These are phyloP conservation scores for Cyclotella atomus DNA, from an alignment of 108 stramenopile genomes.

Conservation along the genomic window DNA sequence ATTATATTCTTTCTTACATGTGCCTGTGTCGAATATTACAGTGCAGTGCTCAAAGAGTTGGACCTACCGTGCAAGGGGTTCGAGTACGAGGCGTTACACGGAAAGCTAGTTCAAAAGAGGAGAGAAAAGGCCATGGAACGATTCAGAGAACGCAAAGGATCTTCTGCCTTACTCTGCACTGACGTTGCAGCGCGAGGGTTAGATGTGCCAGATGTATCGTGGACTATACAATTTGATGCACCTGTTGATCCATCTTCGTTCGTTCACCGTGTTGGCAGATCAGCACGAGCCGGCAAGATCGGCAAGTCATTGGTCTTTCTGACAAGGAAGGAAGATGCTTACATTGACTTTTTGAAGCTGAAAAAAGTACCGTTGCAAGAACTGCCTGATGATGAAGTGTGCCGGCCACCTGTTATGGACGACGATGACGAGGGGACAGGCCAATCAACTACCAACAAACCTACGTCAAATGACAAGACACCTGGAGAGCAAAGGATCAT, in stretches of 20 bases:
- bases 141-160: slow-evolving; percentile 57
- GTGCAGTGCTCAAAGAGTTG: slow-evolving; percentile 62
- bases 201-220: slow-evolving; percentile 94
- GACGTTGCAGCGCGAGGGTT: slow-evolving; percentile 98
- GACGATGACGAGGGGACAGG: slow-evolving; percentile 24
- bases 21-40: slow-evolving; percentile 96
- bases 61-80: slow-evolving; percentile 46
- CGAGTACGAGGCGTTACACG: slow-evolving; percentile 87
- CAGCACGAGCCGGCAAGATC: slow-evolving; percentile 91
- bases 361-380: slow-evolving; percentile 82
- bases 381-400: slow-evolving; percentile 60
- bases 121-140: slow-evolving; percentile 90
- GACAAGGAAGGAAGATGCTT: slow-evolving; percentile 91
- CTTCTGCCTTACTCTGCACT: slow-evolving; percentile 89
- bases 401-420: slow-evolving; percentile 47
- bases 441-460: no score
- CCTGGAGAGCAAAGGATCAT: slow-evolving; percentile 33
- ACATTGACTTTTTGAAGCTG: slow-evolving; percentile 87
- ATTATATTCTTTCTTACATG: slow-evolving; percentile 98
- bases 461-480: no score
- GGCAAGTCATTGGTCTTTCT: slow-evolving; percentile 92
- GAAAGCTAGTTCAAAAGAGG: slow-evolving; percentile 94
- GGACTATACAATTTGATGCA: slow-evolving; percentile 98
- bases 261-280: slow-evolving; percentile 97
- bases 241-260: slow-evolving; percentile 96